These are phyloP conservation scores for Raffaelea arxii DNA, from an alignment of 2,329 filamentous ascomycete genomes.

Conservation along the genomic window DNA sequence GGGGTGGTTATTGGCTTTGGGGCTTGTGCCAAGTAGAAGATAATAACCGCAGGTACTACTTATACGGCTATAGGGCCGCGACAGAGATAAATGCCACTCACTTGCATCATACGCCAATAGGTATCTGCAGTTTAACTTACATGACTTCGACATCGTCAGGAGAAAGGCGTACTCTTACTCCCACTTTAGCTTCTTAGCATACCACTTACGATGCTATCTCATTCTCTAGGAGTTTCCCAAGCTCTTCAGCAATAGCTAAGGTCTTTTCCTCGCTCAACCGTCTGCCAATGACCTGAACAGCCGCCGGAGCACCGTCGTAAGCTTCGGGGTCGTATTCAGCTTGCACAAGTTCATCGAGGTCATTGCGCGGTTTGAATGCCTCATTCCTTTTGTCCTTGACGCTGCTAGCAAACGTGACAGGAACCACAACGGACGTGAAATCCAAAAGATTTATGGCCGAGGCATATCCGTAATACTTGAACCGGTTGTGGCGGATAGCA, in stretches of 20 bases:
- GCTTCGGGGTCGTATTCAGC: slow-evolving; percentile 2
- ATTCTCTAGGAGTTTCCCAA: background rate
- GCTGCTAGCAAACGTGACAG: slow-evolving; percentile 24
- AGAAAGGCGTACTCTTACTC: too few species aligned
- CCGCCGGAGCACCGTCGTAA: background rate
- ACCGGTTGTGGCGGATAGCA: slow-evolving; percentile 21
- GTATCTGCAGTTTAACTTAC: too few species aligned
- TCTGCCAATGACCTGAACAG: background rate
- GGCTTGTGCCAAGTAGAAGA: too few species aligned
- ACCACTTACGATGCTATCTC: background rate
- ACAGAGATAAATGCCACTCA: too few species aligned
- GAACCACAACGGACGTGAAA: slow-evolving; percentile 54
- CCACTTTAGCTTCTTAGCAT: too few species aligned
- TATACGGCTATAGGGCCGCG: too few species aligned
- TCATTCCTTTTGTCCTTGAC: background rate
- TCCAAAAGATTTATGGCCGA: slow-evolving; percentile 61
- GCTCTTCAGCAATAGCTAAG: background rate
- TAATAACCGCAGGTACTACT: too few species aligned
- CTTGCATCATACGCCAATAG: too few species aligned
- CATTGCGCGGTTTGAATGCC: slow-evolving; percentile 1
- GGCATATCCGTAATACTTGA: slow-evolving; percentile 53
- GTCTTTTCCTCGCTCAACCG: background rate
- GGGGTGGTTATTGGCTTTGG: too few species aligned
- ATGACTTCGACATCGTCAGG: too few species aligned
- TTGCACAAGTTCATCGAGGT: slow-evolving; percentile 2